Base-by-base conservation (phyloP, 345 rosid genomes). In the Bruguiera gymnorhiza region DNA sequence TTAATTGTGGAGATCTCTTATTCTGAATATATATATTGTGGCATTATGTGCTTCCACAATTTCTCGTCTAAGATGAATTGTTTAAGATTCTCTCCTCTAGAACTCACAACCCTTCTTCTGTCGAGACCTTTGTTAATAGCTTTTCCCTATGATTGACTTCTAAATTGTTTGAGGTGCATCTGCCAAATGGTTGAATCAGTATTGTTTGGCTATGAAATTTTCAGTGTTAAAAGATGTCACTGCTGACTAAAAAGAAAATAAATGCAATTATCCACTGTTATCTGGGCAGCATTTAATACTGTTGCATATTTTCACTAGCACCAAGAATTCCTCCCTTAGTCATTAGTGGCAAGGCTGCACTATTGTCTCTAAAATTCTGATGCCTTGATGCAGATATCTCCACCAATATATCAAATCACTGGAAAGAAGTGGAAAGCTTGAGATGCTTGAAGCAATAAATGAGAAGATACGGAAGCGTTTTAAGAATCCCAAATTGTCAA, bases 381-480 rank as follows among this genome's bases (percentile, higher is more conserved):
- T 64, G 26, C 48, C 67, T 68, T 79, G 75, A 62, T 77, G 62
- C 83, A 92, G 97, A 62, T 86, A 82, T 83, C 87, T 92, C 78
- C 96, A 95, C 73, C 80, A 66, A 77, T 84, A 88, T 80, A 82
- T 95, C 13, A 70, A 67, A 31, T 78, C 81, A 53, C 76, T 92
- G 75, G 97, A 92, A 80, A 83, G 76, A 71, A 84, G 82, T 69
- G 87, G 88, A 73, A 88, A 87, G 80, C 85, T 92, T 65, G 99
- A 89, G 81, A 85, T 74, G 16, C 83, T 95, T 75, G 99, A 90
- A 79, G 86, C 85, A 63, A 86, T 95, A 76, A 87, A 92, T 78
- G 99, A 95, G 79, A 88, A 82, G 84, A 76, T 95, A 36, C 84
- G 93, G 63, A 95, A 90, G 76, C 97, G 98, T 73, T 92, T 92